Base-by-base conservation (phyloP, 2,329 filamentous ascomycete species). In the Colletotrichum graminicola region DNA sequence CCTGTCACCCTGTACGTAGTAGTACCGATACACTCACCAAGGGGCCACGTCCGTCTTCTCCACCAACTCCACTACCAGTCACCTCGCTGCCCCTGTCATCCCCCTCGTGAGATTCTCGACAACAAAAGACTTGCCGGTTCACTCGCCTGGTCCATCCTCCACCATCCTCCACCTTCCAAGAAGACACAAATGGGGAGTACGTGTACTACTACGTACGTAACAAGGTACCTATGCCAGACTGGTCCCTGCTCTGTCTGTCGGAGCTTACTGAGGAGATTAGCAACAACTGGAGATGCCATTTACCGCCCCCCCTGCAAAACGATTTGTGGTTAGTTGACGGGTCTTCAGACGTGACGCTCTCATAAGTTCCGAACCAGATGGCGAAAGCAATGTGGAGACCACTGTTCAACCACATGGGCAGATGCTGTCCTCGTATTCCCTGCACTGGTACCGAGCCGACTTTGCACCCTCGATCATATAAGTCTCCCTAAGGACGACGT, bases 41-140 rank as follows among this genome's bases (percentile, higher is more conserved):
- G 10, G 34, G 34, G 45, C 64, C 57, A 59, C 45, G 64, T 68
- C 63, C 59, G 59, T 60, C 63, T 36, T 47, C 57, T 71, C 64
- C 64, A 62, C 68, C 52, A 39, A 59, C 65, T 36, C 68, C 64
- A 68, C 68, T 59, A 68, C 52, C 45, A 12, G 21, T 23, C n/a
- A 54, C 54, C 36, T 54, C 11, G 2, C 59, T 8, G 12, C 32
- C 64, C 64, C 68, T 54, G 51, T 56, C 54, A 36, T 32, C 43
- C 26, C 57, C 52, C 26, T 21, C 41, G 49, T 16, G 34, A 59
- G 47, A 67, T 51, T 26, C 64, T 43, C 47, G 45, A 36, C 16
- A 23, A 12, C 67, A 5, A 62, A 41, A 43, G 43, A 26, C 52
- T n/a, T 23, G 41, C 29, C 62, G 52, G 26, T 21, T 43, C 68